Conservation (phyloP, 768 basidiomycete genomes). For the Neoboletus magnificus region DNA sequence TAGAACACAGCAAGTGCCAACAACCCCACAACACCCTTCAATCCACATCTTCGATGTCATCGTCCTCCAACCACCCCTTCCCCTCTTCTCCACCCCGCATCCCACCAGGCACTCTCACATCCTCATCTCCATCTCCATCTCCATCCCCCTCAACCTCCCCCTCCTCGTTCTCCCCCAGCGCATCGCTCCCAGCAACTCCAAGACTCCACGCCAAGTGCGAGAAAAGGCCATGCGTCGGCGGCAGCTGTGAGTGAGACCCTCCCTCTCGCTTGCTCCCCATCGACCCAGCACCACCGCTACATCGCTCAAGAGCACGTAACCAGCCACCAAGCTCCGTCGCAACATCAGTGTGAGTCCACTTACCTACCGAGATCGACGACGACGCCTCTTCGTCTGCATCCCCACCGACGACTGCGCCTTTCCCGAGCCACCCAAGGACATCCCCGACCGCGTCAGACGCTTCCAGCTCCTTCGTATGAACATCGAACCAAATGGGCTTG, state of each 20-base stretch:
- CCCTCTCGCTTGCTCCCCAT: not conserved
- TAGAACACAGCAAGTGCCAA: not conserved
- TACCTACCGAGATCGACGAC: conserved; percentile 26
- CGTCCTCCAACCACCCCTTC: conserved; percentile 52
- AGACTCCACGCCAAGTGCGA: conserved; percentile 48
- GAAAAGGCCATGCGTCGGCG: conserved; percentile 45
- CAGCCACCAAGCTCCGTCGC: conserved; percentile 58
- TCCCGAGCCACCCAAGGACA: conserved; percentile 54
- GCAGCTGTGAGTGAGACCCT: conserved; percentile 3
- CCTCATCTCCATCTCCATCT: conserved; percentile 30
- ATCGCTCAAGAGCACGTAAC: conserved; percentile 46
- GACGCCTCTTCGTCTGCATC: conserved; percentile 3
- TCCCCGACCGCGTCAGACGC: conserved; percentile 58
- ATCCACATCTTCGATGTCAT: conserved; percentile 53
- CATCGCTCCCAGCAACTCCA: conserved; percentile 21
- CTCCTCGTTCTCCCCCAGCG: conserved; percentile 30
- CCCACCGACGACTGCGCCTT: conserved; percentile 18
- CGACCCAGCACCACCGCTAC: not conserved
- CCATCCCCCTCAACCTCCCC: conserved; percentile 22
- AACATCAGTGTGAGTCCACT: conserved; percentile 52
- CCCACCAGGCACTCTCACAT: conserved; percentile 27
- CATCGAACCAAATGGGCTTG: conserved; percentile 86
- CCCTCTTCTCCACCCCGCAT: conserved; percentile 29
- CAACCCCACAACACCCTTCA: conserved; percentile 5
- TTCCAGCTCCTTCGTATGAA: conserved; percentile 52